Evolutionary conservation across 768 basidiomycete species (phyloP), one percentile per base, ranked within the genome.

Genomic region (Podaxis carcinomalis): DNA sequence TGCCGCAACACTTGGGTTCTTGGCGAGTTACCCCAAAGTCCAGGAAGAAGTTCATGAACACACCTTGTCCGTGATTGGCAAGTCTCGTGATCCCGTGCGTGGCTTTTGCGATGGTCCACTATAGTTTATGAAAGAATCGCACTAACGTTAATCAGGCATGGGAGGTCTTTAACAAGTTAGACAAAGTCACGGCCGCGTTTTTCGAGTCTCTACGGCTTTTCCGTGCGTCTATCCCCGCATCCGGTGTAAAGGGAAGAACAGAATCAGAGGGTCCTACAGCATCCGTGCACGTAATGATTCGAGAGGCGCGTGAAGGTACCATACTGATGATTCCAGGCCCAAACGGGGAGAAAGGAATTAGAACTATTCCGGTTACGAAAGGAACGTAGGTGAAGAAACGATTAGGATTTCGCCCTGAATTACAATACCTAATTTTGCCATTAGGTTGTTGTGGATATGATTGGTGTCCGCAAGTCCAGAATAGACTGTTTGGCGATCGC

Each of bases 11-110:
- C 65, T 85, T 9, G 82, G 74, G 0, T 76, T 77, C 65, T 69
- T 86, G 16, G 74, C 79, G 1, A 59, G 81, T 10, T 63, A 82
- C 65, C 72, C 77, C 4, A 77, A 80, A 11, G 70, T 80, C 16
- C 83, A 85, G 68, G 70, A 81, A 14, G 80, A 81, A 62, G 72
- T 81, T 5, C 70, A 77, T 61, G 70, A 78, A 13, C 77, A 84
- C 39, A 78, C 83, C n/a, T 59, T 72, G 10, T 65, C 67, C 5
- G 72, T 79, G 36, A 68, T 80, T 47, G 77, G 75, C 6, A 57
- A 61, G 46, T 67, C 69, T 25, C 67, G 71, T 2, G 70, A 74
- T 25, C 72, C 74, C 16, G 75, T 78, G 51, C 23, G 71, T 59
- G 28, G 21, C 42, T 3, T 55, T 54, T 61, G 16, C 32, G 51